phyloP scores from a whole-genome alignment of 2,329 filamentous ascomycete genomes.

The Botrytis elliptica region DNA sequence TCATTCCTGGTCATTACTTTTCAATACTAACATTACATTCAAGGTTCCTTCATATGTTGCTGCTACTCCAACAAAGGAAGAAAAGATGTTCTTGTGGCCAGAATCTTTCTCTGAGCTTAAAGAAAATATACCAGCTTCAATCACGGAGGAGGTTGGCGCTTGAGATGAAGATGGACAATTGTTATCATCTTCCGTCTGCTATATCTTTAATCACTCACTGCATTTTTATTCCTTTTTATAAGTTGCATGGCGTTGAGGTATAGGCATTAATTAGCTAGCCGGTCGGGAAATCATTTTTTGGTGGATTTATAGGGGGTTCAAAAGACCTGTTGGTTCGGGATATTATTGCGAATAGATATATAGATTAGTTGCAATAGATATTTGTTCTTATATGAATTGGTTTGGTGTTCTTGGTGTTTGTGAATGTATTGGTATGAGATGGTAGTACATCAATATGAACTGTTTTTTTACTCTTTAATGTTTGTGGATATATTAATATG shows the following conservation, averaged over 20 bases:
- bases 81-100: constrained; percentile 63
- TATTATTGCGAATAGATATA: background rate
- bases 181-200: background rate
- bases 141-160: background rate
- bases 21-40: constrained; percentile 1
- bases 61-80: constrained; percentile 54
- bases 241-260: constrained; percentile 11
- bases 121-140: constrained; percentile 2
- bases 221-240: background rate
- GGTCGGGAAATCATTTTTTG: background rate
- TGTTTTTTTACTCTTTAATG: no score
- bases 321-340: background rate
- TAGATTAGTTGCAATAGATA: background rate
- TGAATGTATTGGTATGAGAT: background rate
- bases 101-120: constrained; percentile 50
- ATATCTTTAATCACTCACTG: background rate
- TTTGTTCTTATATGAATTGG: background rate
- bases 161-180: background rate
- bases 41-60: constrained; percentile 49
- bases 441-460: no score
- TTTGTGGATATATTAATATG: no score
- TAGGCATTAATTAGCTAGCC: background rate
- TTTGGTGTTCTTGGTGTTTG: background rate
- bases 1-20: background rate
- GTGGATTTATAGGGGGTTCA: background rate